phyloP scores from a whole-genome alignment of 768 basidiomycete species.

The Arthromyces matolae region DNA sequence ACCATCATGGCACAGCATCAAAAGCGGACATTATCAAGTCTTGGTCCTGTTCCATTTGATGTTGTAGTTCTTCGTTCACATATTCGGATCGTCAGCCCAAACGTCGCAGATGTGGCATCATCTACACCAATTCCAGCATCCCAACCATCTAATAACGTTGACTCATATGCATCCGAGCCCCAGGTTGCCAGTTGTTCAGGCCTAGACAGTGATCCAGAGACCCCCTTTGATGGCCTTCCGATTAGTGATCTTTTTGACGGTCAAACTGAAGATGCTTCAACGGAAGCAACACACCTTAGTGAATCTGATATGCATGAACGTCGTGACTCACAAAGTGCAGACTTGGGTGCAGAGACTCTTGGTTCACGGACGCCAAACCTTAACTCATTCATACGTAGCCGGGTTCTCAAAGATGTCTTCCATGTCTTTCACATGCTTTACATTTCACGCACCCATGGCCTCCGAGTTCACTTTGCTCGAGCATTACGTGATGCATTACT shows the following conservation, averaged over 20 bases:
- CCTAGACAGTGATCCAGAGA: neutral
- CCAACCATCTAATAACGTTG: neutral
- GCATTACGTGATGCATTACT: slow-evolving; percentile 23
- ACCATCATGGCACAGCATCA: neutral
- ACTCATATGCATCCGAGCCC: neutral
- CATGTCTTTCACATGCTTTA: slow-evolving; percentile 30
- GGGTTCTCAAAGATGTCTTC: slow-evolving; percentile 28
- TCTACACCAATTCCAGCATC: neutral
- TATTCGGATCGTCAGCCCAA: neutral
- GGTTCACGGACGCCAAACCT: neutral
- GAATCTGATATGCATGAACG: neutral
- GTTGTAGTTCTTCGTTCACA: neutral
- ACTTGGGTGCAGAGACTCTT: neutral
- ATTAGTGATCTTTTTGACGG: neutral
- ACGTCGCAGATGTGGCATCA: too few species aligned
- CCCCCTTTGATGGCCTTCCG: neutral
- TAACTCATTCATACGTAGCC: slow-evolving; percentile 4
- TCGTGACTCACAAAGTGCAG: neutral
- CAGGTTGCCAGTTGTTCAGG: neutral
- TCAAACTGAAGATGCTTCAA: neutral
- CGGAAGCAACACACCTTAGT: too few species aligned
- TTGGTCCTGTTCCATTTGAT: neutral
- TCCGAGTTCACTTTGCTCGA: slow-evolving; percentile 17
- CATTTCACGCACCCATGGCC: slow-evolving; percentile 21
- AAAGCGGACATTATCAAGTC: neutral